phyloP scores from a whole-genome alignment of 139 green algal species.

The Asterochloris erici region DNA sequence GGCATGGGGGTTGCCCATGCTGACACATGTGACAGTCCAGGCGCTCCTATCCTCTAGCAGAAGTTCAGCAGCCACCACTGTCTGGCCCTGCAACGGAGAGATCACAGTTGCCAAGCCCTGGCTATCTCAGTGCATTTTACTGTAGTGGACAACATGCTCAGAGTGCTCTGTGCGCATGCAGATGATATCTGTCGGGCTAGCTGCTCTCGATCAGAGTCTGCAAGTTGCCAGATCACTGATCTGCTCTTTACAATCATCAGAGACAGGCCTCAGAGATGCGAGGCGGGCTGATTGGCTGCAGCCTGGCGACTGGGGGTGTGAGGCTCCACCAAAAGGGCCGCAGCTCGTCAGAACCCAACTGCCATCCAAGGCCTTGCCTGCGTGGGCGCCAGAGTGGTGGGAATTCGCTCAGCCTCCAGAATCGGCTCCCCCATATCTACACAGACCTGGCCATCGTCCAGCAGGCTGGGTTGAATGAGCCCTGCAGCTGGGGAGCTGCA shows the following conservation, averaged over 20 bases:
- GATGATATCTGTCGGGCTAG: too few relatives aligned
- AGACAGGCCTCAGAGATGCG: too few relatives aligned
- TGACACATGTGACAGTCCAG: slow-evolving; percentile 86
- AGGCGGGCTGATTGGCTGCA: not conserved
- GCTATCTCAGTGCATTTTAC: too few relatives aligned
- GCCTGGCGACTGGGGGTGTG: not conserved
- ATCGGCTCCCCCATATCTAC: slow-evolving; percentile 97
- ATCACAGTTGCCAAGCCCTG: too few relatives aligned
- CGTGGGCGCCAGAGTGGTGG: slow-evolving; percentile 77
- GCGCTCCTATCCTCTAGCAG: slow-evolving; percentile 61
- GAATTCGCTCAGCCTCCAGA: slow-evolving; percentile 68
- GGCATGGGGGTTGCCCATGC: slow-evolving; percentile 98
- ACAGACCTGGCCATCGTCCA: slow-evolving; percentile 85
- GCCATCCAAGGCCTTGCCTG: slow-evolving; percentile 18
- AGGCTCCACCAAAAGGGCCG: too few relatives aligned
- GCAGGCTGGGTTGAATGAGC: slow-evolving; percentile 87
- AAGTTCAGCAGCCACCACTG: slow-evolving; percentile 71
- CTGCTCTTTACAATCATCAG: too few relatives aligned
- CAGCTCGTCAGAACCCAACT: too few relatives aligned
- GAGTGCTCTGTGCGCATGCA: too few relatives aligned
- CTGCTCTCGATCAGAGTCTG: too few relatives aligned
- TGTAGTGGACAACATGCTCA: too few relatives aligned
- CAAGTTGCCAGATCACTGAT: too few relatives aligned
- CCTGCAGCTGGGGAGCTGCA: slow-evolving; percentile 36
- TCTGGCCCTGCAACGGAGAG: slow-evolving; percentile 30